phyloP scores from a whole-genome alignment of 2,329 filamentous ascomycete species.

The Mariannaea elegans region DNA sequence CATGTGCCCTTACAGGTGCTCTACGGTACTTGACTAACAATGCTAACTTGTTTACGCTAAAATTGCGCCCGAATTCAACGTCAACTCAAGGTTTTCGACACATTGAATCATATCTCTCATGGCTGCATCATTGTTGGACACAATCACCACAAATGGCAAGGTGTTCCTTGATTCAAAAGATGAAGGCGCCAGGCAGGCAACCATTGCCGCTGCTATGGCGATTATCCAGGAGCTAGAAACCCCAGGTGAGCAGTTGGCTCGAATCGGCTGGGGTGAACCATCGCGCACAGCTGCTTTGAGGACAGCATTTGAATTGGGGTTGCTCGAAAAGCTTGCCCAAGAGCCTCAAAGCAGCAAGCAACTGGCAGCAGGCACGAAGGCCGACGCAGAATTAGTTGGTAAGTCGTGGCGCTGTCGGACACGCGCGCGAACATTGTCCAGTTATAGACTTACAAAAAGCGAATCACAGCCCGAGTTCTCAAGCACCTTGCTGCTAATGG shows the following conservation, averaged over 20 bases:
- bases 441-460: too few species aligned
- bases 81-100: too few species aligned
- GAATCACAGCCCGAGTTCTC: slow-evolving; percentile 13
- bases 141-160: slow-evolving; percentile 19
- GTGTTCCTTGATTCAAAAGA: slow-evolving; percentile 10
- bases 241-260: slow-evolving; percentile 24
- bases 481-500: slow-evolving; percentile 23
- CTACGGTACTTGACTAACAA: too few species aligned
- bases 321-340: slow-evolving; percentile 24
- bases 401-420: too few species aligned
- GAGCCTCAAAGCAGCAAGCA: slow-evolving; percentile 16
- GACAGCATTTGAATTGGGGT: slow-evolving; percentile 26
- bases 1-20: too few species aligned
- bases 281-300: slow-evolving; percentile 26
- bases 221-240: slow-evolving; percentile 27
- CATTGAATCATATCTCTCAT: not conserved
- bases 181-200: slow-evolving; percentile 13
- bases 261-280: slow-evolving; percentile 29
- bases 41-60: too few species aligned
- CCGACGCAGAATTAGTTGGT: slow-evolving; percentile 20
- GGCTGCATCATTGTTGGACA: slow-evolving; percentile 14
- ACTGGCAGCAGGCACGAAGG: slow-evolving; percentile 19
- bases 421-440: too few species aligned
- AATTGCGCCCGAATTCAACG: too few species aligned
- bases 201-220: slow-evolving; percentile 15